These are phyloP conservation scores for Mediolabrus comicus DNA, from an alignment of 108 stramenopile genomes.

Conservation along the genomic window DNA sequence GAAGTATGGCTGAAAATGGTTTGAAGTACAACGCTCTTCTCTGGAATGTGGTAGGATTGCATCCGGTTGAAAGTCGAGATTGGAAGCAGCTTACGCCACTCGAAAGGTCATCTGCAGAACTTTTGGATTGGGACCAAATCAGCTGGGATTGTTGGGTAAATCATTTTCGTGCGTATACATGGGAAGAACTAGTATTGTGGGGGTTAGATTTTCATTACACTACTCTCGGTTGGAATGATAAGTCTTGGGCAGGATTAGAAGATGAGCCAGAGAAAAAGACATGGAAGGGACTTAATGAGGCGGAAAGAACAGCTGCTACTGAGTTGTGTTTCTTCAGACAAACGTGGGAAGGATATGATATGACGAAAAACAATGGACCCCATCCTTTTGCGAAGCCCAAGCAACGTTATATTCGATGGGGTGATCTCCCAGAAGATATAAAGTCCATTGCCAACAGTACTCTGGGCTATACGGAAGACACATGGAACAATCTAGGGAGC, in stretches of 20 bases:
- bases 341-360: constrained; percentile 14
- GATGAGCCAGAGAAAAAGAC: not conserved
- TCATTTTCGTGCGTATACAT: not conserved
- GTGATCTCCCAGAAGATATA: constrained; percentile 21
- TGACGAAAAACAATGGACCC: not conserved
- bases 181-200: not conserved
- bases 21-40: constrained; percentile 26
- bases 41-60: constrained; percentile 45
- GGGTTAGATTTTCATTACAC: constrained; percentile 6
- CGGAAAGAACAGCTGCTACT: not conserved
- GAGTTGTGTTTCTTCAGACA: constrained; percentile 20
- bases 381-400: constrained; percentile 22
- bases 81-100: constrained; percentile 7
- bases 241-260: not conserved
- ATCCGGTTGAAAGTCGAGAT: constrained; percentile 10
- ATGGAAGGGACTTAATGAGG: not conserved
- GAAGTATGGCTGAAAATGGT: not conserved
- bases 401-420: constrained; percentile 28
- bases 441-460: constrained; percentile 11
- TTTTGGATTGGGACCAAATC: constrained; percentile 21
- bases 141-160: constrained; percentile 46
- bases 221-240: not conserved
- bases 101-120: constrained; percentile 6
- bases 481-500: constrained; percentile 38
- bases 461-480: constrained; percentile 25